Evolutionary conservation across 257 asterid species (phyloP).

Genomic region (Gentiana straminea): DNA sequence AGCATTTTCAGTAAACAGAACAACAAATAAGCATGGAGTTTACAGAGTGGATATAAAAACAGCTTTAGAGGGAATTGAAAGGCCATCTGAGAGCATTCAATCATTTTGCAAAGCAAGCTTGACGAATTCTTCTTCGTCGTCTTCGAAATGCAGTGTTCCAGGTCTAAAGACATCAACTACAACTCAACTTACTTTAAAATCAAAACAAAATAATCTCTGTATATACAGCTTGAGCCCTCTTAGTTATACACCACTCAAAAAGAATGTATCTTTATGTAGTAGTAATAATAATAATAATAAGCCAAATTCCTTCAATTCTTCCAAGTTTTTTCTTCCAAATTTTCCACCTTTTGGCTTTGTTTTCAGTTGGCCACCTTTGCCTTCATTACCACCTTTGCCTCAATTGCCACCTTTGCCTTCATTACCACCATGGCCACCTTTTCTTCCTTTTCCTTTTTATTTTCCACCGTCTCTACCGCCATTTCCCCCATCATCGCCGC

Average conservation of each 20-base stretch:
- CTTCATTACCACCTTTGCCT: conserved; percentile 5
- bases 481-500: conserved; percentile 7
- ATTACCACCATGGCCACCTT: conserved; percentile 4
- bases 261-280: conserved; percentile 19
- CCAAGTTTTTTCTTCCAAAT: conserved; percentile 12
- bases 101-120: conserved; percentile 19
- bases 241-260: conserved; percentile 15
- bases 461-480: neutral
- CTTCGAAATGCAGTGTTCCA: conserved; percentile 17
- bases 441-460: conserved; percentile 1
- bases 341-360: conserved; percentile 8
- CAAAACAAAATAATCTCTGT: conserved; percentile 21
- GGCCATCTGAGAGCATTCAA: conserved; percentile 10
- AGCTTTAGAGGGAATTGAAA: conserved; percentile 22
- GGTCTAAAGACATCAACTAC: conserved; percentile 14
- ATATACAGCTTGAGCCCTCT: conserved; percentile 20
- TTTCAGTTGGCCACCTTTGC: conserved; percentile 2
- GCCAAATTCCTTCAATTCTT: conserved; percentile 14
- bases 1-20: conserved; percentile 26
- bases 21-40: conserved; percentile 20
- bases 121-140: conserved; percentile 7
- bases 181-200: conserved; percentile 14
- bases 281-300: neutral
- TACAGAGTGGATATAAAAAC: conserved; percentile 22
- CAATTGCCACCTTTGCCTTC: conserved; percentile 12